Evolutionary conservation across 768 basidiomycete genomes (phyloP).

Genomic region (Lepiota brunneoincarnata): DNA sequence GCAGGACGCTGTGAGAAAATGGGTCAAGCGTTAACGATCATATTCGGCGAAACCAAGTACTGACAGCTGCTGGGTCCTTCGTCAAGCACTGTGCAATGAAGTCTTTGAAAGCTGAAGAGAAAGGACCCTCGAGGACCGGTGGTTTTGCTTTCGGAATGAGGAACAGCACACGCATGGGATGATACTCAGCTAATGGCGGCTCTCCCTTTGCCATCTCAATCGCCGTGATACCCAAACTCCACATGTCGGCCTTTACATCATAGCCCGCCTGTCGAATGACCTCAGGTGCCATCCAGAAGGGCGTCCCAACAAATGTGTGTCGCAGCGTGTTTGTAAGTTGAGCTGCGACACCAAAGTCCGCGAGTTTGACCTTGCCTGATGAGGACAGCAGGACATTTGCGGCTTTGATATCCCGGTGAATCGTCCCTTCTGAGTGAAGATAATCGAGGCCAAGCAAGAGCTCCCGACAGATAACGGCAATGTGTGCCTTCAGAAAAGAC

Average conservation of each 20-base stretch:
- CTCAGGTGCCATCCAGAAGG: conserved; percentile 99
- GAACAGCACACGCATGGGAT: conserved; percentile 98
- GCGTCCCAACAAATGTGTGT: conserved; percentile 97
- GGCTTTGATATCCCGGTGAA: conserved; percentile 98
- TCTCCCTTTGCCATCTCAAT: conserved; percentile 99
- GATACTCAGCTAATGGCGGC: conserved; percentile 94
- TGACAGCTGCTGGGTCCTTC: conserved; percentile 82
- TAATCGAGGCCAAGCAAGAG: conserved; percentile 92
- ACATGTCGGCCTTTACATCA: conserved; percentile 94
- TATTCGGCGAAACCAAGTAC: conserved; percentile 18
- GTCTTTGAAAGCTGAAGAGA: conserved; percentile 86
- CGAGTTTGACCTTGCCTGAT: conserved; percentile 92
- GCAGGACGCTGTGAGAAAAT: conserved; percentile 67
- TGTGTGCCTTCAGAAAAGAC: conserved; percentile 89
- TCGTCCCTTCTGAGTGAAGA: conserved; percentile 93
- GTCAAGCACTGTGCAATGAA: conserved; percentile 89
- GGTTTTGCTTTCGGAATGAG: conserved; percentile 96
- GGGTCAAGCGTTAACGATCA: conserved; percentile 3
- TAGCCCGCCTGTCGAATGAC: conserved; percentile 97
- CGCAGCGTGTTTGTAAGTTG: conserved; percentile 92
- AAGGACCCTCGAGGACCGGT: conserved; percentile 84
- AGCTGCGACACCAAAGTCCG: conserved; percentile 98
- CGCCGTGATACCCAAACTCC: conserved; percentile 97
- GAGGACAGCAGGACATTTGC: conserved; percentile 93
- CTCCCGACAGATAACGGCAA: conserved; percentile 93